phyloP scores from a whole-genome alignment of 139 green algal species.

The Chlorokybus atmophyticus region DNA sequence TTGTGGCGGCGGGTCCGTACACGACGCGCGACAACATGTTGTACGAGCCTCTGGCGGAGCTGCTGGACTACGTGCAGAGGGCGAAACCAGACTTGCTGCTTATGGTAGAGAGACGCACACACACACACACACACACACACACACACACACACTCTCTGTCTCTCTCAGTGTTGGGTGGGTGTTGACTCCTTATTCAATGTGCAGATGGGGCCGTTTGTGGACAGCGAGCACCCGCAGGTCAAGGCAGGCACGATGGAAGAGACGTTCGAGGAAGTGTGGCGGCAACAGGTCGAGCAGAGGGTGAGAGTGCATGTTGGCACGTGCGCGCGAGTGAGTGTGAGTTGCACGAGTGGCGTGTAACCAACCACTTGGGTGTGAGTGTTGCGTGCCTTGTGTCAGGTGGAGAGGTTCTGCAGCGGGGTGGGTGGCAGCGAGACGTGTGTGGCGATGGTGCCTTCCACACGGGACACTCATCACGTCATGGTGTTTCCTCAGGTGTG shows the following conservation, averaged over 20 bases:
- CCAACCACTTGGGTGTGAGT: too few relatives aligned
- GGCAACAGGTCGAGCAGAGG: conserved; percentile 10
- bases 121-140: too few relatives aligned
- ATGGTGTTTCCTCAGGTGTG: conserved; percentile 50
- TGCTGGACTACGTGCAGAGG: conserved; percentile 44
- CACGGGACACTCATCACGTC: conserved; percentile 50
- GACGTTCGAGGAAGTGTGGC: conserved; percentile 46
- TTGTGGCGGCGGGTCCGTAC: conserved; percentile 36
- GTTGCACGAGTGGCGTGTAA: too few relatives aligned
- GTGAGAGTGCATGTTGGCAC: too few relatives aligned
- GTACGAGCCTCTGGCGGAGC: conserved; percentile 42
- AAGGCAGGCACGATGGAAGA: conserved; percentile 42
- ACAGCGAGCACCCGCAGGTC: conserved; percentile 61
- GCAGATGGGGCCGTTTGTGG: conserved; percentile 76
- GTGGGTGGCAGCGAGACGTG: conserved; percentile 8
- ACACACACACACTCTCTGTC: too few relatives aligned
- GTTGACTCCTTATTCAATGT: neutral
- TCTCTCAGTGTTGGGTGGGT: neutral
- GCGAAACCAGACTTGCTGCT: conserved; percentile 54
- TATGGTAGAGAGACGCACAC: conserved; percentile 4
- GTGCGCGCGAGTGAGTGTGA: too few relatives aligned
- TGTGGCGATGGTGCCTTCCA: conserved; percentile 62
- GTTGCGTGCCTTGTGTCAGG: conserved; percentile 11
- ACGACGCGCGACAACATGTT: conserved; percentile 25
- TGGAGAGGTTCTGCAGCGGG: conserved; percentile 14